Evolutionary conservation across 108 stramenopile genomes (phyloP).

Genomic region (Skeletonema costatum): DNA sequence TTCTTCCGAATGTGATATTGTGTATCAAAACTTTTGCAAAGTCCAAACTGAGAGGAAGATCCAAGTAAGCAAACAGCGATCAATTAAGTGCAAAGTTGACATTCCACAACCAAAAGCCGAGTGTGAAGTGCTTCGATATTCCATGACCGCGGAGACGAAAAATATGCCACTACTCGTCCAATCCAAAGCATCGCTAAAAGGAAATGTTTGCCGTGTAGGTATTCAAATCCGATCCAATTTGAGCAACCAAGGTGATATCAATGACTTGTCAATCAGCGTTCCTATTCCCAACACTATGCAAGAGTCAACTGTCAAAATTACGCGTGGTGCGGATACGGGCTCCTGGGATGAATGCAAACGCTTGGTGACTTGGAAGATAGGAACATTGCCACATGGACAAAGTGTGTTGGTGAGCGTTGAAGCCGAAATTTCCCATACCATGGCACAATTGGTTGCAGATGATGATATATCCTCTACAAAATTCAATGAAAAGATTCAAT

Average conservation of each 20-base stretch:
- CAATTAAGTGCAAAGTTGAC: constrained; percentile 26
- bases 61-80: background rate
- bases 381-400: constrained; percentile 62
- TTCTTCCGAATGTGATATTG: background rate
- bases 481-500: constrained; percentile 34
- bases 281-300: constrained; percentile 55
- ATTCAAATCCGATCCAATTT: constrained; percentile 83
- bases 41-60: background rate
- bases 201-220: constrained; percentile 53
- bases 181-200: constrained; percentile 60
- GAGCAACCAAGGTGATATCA: constrained; percentile 63
- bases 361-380: constrained; percentile 64
- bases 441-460: constrained; percentile 8
- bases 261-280: constrained; percentile 59
- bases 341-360: constrained; percentile 60
- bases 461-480: background rate
- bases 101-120: constrained; percentile 60
- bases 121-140: constrained; percentile 50
- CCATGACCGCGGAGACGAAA: constrained; percentile 40
- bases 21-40: background rate
- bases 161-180: constrained; percentile 76
- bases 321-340: constrained; percentile 55
- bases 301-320: constrained; percentile 49
- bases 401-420: constrained; percentile 69
- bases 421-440: constrained; percentile 31